Evolutionary conservation across 2,329 filamentous ascomycete species (phyloP).

Genomic region (Beauveria brongniartii): DNA sequence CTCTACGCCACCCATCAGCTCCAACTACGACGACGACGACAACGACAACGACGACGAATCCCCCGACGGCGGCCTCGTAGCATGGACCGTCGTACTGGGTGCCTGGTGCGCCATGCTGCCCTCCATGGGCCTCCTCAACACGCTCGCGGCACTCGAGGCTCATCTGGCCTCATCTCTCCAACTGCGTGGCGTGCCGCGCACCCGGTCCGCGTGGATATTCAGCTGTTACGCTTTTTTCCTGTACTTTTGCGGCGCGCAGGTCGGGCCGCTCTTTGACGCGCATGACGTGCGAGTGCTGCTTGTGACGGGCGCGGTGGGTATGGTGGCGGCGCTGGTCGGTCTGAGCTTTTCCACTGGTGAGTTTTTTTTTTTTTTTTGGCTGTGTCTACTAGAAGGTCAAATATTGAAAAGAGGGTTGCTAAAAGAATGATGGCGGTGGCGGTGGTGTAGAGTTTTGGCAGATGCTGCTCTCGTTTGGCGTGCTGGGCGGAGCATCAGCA

Average conservation of each 20-base stretch:
- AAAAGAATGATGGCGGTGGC: neutral
- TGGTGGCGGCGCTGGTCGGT: conserved; percentile 47
- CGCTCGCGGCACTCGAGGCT: conserved; percentile 57
- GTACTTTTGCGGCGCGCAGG: conserved; percentile 63
- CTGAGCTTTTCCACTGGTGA: conserved; percentile 48
- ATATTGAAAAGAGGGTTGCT: no score
- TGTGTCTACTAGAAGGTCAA: no score
- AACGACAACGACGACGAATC: conserved; percentile 29
- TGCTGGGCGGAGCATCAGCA: conserved; percentile 57
- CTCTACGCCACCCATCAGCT: neutral
- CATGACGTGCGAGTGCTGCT: conserved; percentile 55
- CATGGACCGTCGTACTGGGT: conserved; percentile 65
- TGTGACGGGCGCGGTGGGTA: conserved; percentile 45
- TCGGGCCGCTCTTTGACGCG: conserved; percentile 62
- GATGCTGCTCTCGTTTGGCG: conserved; percentile 60
- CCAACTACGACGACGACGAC: neutral
- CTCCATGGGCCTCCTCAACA: conserved; percentile 59
- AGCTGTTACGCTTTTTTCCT: conserved; percentile 61
- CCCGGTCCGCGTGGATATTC: conserved; percentile 65
- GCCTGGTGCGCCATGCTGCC: conserved; percentile 59
- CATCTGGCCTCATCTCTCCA: conserved; percentile 55
- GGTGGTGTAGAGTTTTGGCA: conserved; percentile 50
- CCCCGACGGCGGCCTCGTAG: conserved; percentile 59
- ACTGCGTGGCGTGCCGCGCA: conserved; percentile 47
- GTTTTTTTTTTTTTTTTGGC: no score